Conservation (phyloP, 768 basidiomycete genomes). For the Lyophyllum shimeji region DNA sequence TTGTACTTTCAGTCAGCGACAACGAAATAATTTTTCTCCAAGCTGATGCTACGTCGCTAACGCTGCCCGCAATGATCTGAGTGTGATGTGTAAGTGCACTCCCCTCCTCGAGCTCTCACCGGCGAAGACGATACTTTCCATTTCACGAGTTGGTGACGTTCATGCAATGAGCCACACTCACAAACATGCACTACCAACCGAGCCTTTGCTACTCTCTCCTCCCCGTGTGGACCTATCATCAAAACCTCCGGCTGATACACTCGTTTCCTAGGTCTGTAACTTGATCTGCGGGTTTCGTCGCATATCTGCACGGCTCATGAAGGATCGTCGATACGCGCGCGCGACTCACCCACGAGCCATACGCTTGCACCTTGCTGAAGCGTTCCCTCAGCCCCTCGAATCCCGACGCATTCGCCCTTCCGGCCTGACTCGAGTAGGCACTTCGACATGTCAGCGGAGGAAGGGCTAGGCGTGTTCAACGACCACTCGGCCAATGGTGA, state of each 20-base stretch:
- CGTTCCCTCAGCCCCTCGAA: neutral
- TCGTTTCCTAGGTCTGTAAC: neutral
- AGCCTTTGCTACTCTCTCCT: slow-evolving; percentile 27
- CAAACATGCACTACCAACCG: slow-evolving; percentile 79
- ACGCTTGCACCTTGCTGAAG: slow-evolving; percentile 45
- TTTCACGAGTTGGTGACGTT: slow-evolving; percentile 70
- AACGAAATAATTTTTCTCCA: neutral
- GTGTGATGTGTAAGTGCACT: slow-evolving; percentile 28
- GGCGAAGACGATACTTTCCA: slow-evolving; percentile 68
- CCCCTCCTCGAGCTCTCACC: slow-evolving; percentile 8
- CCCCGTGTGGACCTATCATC: slow-evolving; percentile 7
- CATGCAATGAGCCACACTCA: slow-evolving; percentile 68
- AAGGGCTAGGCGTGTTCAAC: neutral
- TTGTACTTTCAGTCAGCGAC: slow-evolving; percentile 9
- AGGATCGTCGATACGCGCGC: slow-evolving; percentile 33
- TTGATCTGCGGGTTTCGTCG: slow-evolving; percentile 12
- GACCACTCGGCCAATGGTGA: slow-evolving; percentile 1
- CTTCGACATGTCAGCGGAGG: neutral
- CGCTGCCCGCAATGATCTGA: neutral
- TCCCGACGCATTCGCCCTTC: too few species aligned
- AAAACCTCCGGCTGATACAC: neutral
- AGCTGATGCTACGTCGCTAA: neutral
- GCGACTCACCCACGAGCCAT: slow-evolving; percentile 33
- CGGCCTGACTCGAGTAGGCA: neutral
- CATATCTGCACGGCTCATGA: slow-evolving; percentile 20